A percentile compares a stretch with the other conserved stretches of the same genome.
phyloP scores from a whole-genome alignment of 2,329 filamentous ascomycete genomes.

The Escovopsis sp. region DNA sequence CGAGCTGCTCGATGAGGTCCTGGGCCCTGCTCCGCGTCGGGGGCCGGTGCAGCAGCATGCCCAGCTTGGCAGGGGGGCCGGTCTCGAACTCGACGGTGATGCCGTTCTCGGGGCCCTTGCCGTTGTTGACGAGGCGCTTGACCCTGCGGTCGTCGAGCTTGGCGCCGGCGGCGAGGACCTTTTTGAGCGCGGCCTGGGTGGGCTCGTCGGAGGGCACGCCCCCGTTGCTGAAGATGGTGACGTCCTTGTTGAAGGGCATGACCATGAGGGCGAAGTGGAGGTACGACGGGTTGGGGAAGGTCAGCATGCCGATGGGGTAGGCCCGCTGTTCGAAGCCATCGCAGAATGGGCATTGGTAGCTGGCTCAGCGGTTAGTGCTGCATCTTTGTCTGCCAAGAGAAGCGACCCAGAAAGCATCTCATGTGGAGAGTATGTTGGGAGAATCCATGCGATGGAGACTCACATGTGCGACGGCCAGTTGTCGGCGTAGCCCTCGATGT shows the following conservation, averaged over 20 bases:
- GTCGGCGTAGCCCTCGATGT: conserved; percentile 38
- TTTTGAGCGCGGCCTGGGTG: conserved; percentile 2
- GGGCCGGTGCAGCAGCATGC: conserved; percentile 25
- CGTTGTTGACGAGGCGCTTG: conserved; percentile 13
- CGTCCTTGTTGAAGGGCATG: conserved; percentile 23
- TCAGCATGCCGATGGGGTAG: conserved; percentile 31
- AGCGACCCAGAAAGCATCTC: too few species aligned
- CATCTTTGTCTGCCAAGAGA: not conserved
- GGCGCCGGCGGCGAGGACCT: conserved; percentile 19
- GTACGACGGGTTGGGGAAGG: conserved; percentile 19
- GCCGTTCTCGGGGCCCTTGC: conserved; percentile 4
- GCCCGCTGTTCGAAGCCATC: conserved; percentile 43
- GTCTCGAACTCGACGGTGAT: conserved; percentile 26
- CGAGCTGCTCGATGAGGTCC: conserved; percentile 28
- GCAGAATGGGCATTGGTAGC: conserved; percentile 45
- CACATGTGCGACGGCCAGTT: conserved; percentile 37
- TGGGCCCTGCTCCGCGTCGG: conserved; percentile 23
- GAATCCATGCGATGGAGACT: not conserved
- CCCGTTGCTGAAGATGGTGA: conserved; percentile 39
- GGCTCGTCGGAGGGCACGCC: conserved; percentile 1
- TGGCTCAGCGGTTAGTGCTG: not conserved
- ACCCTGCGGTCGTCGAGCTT: conserved; percentile 22
- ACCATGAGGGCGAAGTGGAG: conserved; percentile 28
- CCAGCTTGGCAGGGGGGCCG: conserved; percentile 20
- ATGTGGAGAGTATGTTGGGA: too few species aligned